Evolutionary conservation across 2,329 filamentous ascomycete genomes (phyloP), one percentile per base, ranked within the genome.

Genomic region (Aureobasidium lini): DNA sequence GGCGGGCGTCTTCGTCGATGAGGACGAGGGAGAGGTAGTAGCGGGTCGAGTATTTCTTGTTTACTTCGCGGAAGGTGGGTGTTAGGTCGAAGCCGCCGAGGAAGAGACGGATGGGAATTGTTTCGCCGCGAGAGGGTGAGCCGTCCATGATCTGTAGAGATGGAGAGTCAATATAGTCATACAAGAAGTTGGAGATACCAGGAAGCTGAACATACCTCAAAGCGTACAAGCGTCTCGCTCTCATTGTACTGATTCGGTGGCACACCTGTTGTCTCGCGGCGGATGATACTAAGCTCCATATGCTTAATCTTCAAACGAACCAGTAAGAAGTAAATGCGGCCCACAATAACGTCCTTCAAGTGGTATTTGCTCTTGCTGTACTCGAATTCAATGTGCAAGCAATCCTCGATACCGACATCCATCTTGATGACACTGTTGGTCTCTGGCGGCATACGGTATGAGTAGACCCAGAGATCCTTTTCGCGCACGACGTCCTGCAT

Each of bases 311-410:
- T 99, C 73, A 99, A 81, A 69, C 94, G 86, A 63, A 99, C 94
- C 50, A 99, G 83, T 66, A 99, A 78, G 77, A 99, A 99, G 79
- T 99, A 99, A 80, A 99, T 99, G 66, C 95, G 84, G 61, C 94
- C 94, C 59, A 99, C 94, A 66, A 99, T 99, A 64, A 99, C 94
- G 73, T 99, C 94, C 77, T 99, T 99, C 61, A 99, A 84, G 70
- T 99, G 94, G 76, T 99, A 99, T 77, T 97, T 97, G 73, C 87
- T 94, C 81, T 99, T 99, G 76, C 89, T 95, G 79, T 99, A 99
- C 76, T 99, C 94, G 68, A 99, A 99, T 75, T 99, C 94, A 66
- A 99, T 99, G 77, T 99, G 94, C 67, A 99, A 80, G 73, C 94
- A 99, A 78, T 99, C 95, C 77, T 99, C 94, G 71, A 99, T 99